Percentiles rank a stretch among this genome's conserved stretches.
These are phyloP conservation scores for Sphaerobolus stellatus DNA, from an alignment of 1,284 basidiomycete genomes.

Conservation along the genomic window DNA sequence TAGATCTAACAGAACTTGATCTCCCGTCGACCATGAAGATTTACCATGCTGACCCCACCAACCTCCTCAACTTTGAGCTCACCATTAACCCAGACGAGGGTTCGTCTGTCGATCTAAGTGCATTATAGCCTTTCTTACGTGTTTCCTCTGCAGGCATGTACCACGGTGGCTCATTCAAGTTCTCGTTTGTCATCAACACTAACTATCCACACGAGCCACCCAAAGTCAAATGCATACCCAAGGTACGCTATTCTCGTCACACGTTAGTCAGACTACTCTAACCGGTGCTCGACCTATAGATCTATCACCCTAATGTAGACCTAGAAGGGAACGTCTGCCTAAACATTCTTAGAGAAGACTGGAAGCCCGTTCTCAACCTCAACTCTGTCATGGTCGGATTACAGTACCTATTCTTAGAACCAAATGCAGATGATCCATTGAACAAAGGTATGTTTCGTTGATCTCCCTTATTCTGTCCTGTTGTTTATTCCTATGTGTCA, in stretches of 20 bases:
- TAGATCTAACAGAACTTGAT: constrained; percentile 96
- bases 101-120: constrained; percentile 32
- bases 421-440: constrained; percentile 96
- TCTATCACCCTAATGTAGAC: constrained; percentile 99
- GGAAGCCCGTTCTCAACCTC: constrained; percentile 98
- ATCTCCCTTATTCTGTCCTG: constrained; percentile 1
- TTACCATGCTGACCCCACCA: constrained; percentile 84
- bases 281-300: constrained; percentile 48
- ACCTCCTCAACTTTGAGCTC: constrained; percentile 95
- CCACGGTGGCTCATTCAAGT: constrained; percentile 90
- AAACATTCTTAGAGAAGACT: constrained; percentile 98
- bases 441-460: constrained; percentile 80
- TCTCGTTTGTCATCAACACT: constrained; percentile 93
- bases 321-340: constrained; percentile 95
- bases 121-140: not conserved
- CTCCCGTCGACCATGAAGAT: constrained; percentile 96
- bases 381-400: constrained; percentile 97
- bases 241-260: constrained; percentile 50
- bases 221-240: constrained; percentile 97
- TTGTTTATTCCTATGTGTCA: constrained; percentile 1
- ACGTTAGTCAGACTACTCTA: not conserved
- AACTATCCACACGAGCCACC: constrained; percentile 99
- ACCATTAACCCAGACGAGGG: constrained; percentile 98
- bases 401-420: constrained; percentile 97
- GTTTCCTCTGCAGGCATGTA: constrained; percentile 85